A percentile compares a stretch with the other conserved stretches of the same genome.
These are phyloP conservation scores for Raphanus hybrid DNA, from an alignment of 441 rosid species.

Conservation along the genomic window DNA sequence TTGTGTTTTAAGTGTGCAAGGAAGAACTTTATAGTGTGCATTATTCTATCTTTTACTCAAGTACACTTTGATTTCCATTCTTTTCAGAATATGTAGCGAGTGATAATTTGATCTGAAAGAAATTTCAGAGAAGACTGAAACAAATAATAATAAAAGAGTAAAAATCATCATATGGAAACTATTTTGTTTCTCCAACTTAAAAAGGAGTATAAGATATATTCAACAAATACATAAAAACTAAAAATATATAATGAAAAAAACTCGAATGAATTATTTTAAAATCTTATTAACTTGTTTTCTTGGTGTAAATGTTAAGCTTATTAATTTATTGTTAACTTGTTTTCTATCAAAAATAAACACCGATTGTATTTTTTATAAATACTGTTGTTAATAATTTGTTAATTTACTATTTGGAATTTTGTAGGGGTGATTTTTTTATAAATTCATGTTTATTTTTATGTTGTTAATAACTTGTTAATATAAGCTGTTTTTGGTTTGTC, in stretches of 20 bases:
- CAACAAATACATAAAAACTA: no score
- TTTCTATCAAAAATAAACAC: neutral
- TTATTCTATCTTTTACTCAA: constrained; percentile 14
- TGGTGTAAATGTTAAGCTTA: neutral
- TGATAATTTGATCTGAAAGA: neutral
- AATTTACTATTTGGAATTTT: neutral
- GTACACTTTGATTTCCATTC: neutral
- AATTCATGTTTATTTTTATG: neutral
- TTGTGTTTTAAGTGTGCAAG: constrained; percentile 29
- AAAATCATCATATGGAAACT: no score
- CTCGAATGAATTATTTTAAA: no score
- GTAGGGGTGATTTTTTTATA: neutral
- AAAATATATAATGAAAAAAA: no score
- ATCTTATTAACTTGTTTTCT: no score
- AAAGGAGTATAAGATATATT: no score
- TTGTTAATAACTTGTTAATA: neutral
- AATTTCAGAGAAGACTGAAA: neutral
- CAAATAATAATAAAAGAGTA: no score
- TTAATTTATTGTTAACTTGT: neutral
- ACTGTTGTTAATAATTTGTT: neutral
- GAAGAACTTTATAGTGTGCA: constrained; percentile 10
- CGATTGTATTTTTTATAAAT: neutral
- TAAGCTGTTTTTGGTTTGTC: neutral
- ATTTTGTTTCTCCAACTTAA: no score
- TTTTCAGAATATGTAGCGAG: constrained; percentile 1